Conservation (phyloP, 2,329 filamentous ascomycete genomes). For the Talaromyces sp. region DNA sequence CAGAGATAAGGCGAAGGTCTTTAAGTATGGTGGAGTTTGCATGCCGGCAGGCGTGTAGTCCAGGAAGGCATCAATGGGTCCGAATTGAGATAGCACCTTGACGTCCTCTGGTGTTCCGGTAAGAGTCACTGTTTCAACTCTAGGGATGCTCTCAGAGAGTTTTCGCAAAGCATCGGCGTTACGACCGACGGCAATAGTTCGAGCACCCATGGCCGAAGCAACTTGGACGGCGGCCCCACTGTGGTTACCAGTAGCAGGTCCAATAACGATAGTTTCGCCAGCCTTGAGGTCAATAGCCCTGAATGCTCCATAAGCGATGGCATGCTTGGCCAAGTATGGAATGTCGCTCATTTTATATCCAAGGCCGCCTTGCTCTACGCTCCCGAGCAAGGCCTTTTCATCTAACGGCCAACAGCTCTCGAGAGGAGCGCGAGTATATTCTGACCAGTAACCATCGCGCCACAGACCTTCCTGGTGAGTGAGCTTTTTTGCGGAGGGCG, state of each 20-base stretch:
- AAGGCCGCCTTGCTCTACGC: neutral
- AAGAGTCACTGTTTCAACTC: neutral
- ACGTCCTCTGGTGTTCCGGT: neutral
- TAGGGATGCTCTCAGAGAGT: neutral
- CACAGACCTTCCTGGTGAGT: neutral
- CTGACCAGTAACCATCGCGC: neutral
- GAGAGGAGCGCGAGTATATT: neutral
- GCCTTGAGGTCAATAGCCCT: neutral
- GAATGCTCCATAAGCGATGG: neutral
- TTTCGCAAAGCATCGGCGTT: neutral
- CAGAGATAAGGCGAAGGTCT: neutral
- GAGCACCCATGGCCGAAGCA: neutral
- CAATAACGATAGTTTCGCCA: neutral
- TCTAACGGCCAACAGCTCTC: neutral
- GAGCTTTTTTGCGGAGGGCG: neutral
- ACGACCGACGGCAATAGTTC: neutral
- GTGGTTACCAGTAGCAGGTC: neutral
- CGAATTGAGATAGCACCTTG: neutral
- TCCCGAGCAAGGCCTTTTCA: neutral
- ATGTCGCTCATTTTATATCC: neutral
- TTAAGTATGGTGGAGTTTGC: neutral
- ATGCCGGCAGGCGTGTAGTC: neutral
- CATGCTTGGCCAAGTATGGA: neutral
- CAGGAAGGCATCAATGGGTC: neutral
- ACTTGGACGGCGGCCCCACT: neutral